Evolutionary conservation across 257 asterid genomes (phyloP).

Genomic region (Capsicum chinense): DNA sequence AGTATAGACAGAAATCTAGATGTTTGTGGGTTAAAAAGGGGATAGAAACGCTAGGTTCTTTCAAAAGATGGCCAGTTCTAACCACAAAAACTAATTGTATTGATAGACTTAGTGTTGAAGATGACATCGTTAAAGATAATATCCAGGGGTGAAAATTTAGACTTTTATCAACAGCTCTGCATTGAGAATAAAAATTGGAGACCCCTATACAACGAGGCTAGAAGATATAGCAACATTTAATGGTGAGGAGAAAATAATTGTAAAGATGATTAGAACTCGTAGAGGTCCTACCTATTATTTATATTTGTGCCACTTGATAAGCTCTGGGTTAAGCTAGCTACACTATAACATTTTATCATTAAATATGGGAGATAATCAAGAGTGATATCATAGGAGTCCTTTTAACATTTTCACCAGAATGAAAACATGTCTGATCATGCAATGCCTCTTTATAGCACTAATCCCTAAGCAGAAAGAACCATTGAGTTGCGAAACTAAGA

Average conservation of each 20-base stretch:
- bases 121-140: neutral
- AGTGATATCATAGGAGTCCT: neutral
- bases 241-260: no score
- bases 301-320: neutral
- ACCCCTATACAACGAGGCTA: neutral
- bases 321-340: neutral
- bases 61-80: neutral
- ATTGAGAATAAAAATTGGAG: neutral
- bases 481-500: no score
- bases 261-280: neutral
- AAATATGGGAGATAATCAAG: neutral
- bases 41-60: no score
- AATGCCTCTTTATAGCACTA: neutral
- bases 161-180: neutral
- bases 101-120: neutral
- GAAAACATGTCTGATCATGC: neutral
- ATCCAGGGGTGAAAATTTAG: neutral
- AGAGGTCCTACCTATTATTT: neutral
- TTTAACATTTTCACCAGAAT: neutral
- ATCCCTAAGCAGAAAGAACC: neutral
- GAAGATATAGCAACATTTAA: neutral
- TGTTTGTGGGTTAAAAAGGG: neutral
- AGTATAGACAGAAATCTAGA: neutral
- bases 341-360: no score
- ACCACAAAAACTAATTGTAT: neutral